These are phyloP conservation scores for Cudoniella acicularis DNA, from an alignment of 495 filamentous ascomycete genomes.

Conservation along the genomic window DNA sequence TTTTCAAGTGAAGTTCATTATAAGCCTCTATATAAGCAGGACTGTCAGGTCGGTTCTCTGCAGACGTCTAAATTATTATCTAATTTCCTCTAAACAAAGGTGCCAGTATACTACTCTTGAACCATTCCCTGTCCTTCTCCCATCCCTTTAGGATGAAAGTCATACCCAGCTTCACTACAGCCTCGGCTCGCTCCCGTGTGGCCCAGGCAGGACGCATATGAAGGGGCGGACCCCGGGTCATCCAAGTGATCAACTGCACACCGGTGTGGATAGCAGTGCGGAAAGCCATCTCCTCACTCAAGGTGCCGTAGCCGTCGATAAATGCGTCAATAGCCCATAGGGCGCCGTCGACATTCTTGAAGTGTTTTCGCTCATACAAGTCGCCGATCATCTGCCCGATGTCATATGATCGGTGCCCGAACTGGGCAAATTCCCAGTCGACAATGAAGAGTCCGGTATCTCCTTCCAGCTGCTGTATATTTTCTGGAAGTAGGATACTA, in stretches of 20 bases:
- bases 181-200: conserved; percentile 6
- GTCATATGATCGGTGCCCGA: conserved; percentile 45
- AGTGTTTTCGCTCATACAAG: conserved; percentile 52
- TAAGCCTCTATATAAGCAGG: not conserved
- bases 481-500: conserved; percentile 37
- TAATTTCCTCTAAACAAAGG: conserved; percentile 10
- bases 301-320: conserved; percentile 39
- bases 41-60: not conserved
- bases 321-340: conserved; percentile 48
- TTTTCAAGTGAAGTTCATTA: not conserved
- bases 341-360: conserved; percentile 41
- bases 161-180: conserved; percentile 8
- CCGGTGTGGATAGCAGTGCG: conserved; percentile 50
- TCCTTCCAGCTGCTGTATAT: conserved; percentile 4
- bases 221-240: not conserved
- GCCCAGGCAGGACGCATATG: not conserved
- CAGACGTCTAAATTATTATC: not conserved
- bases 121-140: conserved; percentile 17
- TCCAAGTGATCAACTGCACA: conserved; percentile 44
- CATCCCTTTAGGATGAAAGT: conserved; percentile 15
- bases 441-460: conserved; percentile 38
- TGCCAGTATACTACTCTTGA: conserved; percentile 13
- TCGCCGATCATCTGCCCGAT: conserved; percentile 53
- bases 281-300: conserved; percentile 45
- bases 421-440: conserved; percentile 54